Evolutionary conservation across 75 land plant species (phyloP).

Genomic region (Picea sitchensis): DNA sequence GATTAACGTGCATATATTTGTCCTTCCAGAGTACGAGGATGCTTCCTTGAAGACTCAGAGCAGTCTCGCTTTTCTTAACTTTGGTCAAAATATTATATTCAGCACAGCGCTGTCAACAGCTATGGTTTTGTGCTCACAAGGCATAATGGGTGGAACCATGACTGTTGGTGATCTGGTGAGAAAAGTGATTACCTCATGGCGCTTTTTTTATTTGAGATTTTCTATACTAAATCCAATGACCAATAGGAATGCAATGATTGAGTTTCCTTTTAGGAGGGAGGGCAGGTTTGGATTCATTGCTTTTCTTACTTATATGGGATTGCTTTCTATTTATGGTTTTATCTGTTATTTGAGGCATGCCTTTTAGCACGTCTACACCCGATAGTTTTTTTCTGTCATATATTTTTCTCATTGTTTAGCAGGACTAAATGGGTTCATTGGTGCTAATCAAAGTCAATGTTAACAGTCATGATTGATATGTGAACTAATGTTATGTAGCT

Average conservation of each 20-base stretch:
- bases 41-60: conserved; percentile 91
- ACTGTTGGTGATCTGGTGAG: conserved; percentile 95
- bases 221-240: neutral
- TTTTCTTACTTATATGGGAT: neutral
- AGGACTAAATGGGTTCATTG: neutral
- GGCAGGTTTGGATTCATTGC: neutral
- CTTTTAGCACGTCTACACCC: neutral
- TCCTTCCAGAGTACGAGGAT: conserved; percentile 79
- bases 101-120: conserved; percentile 89
- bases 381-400: neutral
- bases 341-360: neutral
- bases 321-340: neutral
- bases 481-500: neutral
- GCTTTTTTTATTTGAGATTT: neutral
- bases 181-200: neutral
- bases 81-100: conserved; percentile 93
- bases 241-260: neutral
- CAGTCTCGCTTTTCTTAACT: conserved; percentile 86
- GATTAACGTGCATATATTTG: neutral
- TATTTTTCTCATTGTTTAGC: neutral
- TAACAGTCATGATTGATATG: neutral
- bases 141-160: conserved; percentile 75
- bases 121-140: conserved; percentile 84
- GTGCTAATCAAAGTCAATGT: neutral
- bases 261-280: neutral